Conservation (phyloP, 2,329 filamentous ascomycete genomes). For the Phialocephala sp. region DNA sequence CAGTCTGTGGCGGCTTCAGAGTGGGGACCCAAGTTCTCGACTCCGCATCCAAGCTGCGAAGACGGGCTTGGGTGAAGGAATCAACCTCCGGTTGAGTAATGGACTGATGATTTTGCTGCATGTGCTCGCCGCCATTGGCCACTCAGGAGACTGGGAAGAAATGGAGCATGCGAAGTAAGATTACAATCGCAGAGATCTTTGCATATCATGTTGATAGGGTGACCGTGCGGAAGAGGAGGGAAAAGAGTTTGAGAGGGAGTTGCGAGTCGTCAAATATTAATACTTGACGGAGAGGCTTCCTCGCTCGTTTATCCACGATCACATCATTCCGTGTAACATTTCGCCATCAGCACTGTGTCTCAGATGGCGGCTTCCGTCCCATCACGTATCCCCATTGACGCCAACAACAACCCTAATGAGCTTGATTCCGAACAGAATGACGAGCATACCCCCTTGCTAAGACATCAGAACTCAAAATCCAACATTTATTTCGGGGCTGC, state of each 20-base stretch:
- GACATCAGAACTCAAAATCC: neutral
- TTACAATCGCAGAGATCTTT: neutral
- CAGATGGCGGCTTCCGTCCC: neutral
- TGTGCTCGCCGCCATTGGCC: neutral
- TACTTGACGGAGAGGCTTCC: neutral
- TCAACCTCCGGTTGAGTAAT: conserved; percentile 1
- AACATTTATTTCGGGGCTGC: neutral
- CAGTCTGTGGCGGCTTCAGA: neutral
- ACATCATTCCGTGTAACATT: conserved; percentile 5
- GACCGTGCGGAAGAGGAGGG: neutral
- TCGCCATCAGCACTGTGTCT: conserved; percentile 1
- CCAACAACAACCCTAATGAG: neutral
- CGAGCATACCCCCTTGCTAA: conserved; percentile 20
- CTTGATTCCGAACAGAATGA: conserved; percentile 11
- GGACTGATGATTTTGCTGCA: conserved; percentile 1
- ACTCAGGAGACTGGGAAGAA: neutral
- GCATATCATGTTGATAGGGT: neutral
- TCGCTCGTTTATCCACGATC: neutral
- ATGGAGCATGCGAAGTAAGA: neutral
- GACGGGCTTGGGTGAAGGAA: neutral
- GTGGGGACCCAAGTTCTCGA: conserved; percentile 1
- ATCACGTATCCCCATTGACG: neutral
- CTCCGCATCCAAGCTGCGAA: neutral
- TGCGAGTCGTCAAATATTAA: conserved; percentile 4
- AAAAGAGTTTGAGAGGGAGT: neutral